These are phyloP conservation scores for Albizia julibrissin DNA, from an alignment of 306 rosid genomes.

Conservation along the genomic window DNA sequence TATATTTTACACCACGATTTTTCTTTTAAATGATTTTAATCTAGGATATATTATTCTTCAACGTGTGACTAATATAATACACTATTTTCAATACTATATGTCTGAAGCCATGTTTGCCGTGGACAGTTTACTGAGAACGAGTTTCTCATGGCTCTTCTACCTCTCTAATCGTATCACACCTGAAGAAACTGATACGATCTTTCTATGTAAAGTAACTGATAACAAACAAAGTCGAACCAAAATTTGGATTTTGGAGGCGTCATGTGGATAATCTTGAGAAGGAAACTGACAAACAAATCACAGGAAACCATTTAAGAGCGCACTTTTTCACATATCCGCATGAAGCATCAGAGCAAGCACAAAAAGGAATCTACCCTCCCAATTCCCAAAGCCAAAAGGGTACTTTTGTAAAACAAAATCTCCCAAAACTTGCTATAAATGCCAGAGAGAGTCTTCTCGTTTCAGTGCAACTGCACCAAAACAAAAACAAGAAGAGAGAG, in stretches of 20 bases:
- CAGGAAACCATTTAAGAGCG: no score
- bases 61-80: neutral
- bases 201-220: neutral
- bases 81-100: neutral
- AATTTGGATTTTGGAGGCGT: neutral
- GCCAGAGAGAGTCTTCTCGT: constrained; percentile 13
- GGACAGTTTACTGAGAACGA: neutral
- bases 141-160: neutral
- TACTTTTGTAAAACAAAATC: constrained; percentile 46
- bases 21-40: neutral
- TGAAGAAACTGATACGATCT: neutral
- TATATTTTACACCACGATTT: neutral
- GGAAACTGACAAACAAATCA: neutral
- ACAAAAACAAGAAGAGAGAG: neutral
- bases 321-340: neutral
- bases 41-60: neutral
- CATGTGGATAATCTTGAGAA: neutral
- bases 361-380: constrained; percentile 46
- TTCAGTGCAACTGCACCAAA: constrained; percentile 16
- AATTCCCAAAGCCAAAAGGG: constrained; percentile 41
- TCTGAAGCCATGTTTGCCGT: neutral
- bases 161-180: neutral
- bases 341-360: constrained; percentile 50
- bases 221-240: neutral
- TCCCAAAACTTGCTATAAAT: constrained; percentile 47